Conservation (phyloP, 441 rosid genomes). For the Populus hybrid region DNA sequence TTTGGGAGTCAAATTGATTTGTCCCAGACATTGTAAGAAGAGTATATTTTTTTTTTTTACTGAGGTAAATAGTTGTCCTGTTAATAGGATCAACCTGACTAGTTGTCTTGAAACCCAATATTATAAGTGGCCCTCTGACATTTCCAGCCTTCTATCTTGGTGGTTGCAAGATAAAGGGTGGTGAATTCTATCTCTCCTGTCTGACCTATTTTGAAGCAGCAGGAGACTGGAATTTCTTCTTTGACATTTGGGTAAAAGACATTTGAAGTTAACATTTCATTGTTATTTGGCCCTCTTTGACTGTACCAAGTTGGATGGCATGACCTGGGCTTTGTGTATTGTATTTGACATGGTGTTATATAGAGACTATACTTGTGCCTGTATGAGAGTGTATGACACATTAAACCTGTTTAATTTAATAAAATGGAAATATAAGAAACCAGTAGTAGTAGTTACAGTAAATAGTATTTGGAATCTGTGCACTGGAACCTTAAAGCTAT, state of each 20-base stretch:
- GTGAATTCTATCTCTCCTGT: background rate
- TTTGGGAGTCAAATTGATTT: background rate
- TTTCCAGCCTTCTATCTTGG: background rate
- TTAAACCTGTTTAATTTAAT: too few species aligned
- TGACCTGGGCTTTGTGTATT: background rate
- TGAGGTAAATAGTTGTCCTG: background rate
- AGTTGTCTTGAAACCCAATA: background rate
- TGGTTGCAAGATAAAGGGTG: background rate
- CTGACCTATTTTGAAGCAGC: background rate
- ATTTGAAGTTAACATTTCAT: background rate
- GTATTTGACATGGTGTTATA: background rate
- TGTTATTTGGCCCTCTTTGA: background rate
- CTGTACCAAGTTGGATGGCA: background rate
- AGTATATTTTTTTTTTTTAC: background rate
- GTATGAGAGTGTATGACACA: too few species aligned
- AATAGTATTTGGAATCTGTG: too few species aligned
- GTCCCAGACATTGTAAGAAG: background rate
- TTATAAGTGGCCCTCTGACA: background rate
- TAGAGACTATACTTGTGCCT: background rate
- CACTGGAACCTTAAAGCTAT: too few species aligned
- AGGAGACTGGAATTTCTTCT: background rate
- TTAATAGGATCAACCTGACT: background rate
- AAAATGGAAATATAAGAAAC: too few species aligned
- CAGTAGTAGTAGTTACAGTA: too few species aligned
- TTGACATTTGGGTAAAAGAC: background rate